A percentile compares a stretch with the other conserved stretches of the same genome.
Evolutionary conservation across 208 protist species (phyloP).

Genomic region (Polymyxa betae): DNA sequence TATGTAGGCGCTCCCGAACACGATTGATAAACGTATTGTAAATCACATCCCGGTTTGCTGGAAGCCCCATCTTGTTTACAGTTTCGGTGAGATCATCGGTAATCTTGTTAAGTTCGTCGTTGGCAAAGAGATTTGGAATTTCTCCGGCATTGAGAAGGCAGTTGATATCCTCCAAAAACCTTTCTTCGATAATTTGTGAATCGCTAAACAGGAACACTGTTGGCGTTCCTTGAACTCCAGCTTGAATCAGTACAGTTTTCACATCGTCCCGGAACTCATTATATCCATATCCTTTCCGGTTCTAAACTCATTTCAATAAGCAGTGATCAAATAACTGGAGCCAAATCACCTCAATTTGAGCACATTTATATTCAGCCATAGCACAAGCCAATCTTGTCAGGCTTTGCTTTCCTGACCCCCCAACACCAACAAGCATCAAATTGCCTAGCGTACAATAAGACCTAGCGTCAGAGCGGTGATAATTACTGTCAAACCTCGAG

Average conservation of each 20-base stretch:
- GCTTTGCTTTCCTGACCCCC: slow-evolving; percentile 92
- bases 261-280: slow-evolving; percentile 90
- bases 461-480: not conserved
- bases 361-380: slow-evolving; percentile 84
- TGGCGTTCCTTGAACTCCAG: slow-evolving; percentile 82
- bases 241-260: slow-evolving; percentile 82
- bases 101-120: slow-evolving; percentile 90
- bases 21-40: slow-evolving; percentile 87
- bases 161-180: slow-evolving; percentile 96
- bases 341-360: slow-evolving; percentile 79
- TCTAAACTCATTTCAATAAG: not conserved
- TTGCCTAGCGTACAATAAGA: not conserved
- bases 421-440: slow-evolving; percentile 92
- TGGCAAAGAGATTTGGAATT: slow-evolving; percentile 92
- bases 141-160: slow-evolving; percentile 95
- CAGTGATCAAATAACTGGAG: slow-evolving; percentile 49
- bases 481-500: slow-evolving; percentile 84
- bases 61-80: slow-evolving; percentile 69
- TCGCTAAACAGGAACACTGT: slow-evolving; percentile 92
- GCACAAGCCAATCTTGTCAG: slow-evolving; percentile 86
- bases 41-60: slow-evolving; percentile 86
- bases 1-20: slow-evolving; percentile 90
- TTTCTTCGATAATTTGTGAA: slow-evolving; percentile 88
- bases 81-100: slow-evolving; percentile 68
- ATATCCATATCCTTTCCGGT: slow-evolving; percentile 85